Evolutionary conservation across 805 yeast species (phyloP), one percentile per base, ranked within the genome.

Genomic region (Dipodascopsis tothii): DNA sequence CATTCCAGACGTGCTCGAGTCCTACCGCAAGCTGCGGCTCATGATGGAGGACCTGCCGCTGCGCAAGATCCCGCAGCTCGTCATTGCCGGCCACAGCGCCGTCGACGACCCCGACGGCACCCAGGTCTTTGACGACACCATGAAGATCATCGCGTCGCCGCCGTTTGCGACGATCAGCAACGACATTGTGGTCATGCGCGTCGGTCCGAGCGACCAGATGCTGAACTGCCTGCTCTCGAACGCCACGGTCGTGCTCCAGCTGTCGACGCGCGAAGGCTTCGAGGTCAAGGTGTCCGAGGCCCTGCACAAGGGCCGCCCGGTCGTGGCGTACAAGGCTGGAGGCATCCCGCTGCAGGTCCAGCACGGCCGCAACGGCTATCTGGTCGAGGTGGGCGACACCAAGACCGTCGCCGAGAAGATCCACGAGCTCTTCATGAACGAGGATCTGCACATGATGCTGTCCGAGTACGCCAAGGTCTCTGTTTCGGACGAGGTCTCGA

Each of bases 221-320:
- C 49, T 50, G n/a, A 50, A 50, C 34, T 43, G 46, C 23, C 9
- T 50, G 5, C 37, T 50, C 16, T 48, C 52, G 21, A 48, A 50
- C 23, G 45, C 54, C 11, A 20, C 39, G 7, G 44, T 48, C 17
- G 51, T 44, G 14, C 45, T 50, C 14, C 54, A 50, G 34, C 44
- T 50, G 7, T 50, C 54, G 6, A 46, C 44, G 27, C 48, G 54
- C 28, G 54, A 50, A 35, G 54, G 54, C 20, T 50, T 50, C 25
- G 54, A 50, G 37, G 52, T 48, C 23, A 50, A 50, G 32, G 54
- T 50, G 11, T 48, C 54, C 4, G 54, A 50, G 32, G 54, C 54
- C 5, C 18, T 50, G 6, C 52, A 48, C 38, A 50, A 50, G 35
- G 52, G 52, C 21, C 41, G 48, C 41, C 54, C 54, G 6, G 33